Evolutionary conservation across 2,329 filamentous ascomycete species (phyloP).

Genomic region (Nigrospora oryzae): DNA sequence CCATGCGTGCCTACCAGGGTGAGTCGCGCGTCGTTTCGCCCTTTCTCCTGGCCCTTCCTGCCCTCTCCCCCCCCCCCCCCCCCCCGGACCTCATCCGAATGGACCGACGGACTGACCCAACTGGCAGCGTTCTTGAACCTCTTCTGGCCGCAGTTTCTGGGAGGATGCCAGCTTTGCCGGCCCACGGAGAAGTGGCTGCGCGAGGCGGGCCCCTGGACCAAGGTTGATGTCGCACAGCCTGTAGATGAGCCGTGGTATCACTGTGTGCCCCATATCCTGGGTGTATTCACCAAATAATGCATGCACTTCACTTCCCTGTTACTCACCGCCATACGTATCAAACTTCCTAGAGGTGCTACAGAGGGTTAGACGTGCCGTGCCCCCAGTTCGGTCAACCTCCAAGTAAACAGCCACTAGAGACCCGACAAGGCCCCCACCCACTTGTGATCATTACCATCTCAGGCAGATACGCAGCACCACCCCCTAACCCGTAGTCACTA

Average conservation of each 20-base stretch:
- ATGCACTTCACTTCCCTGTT: too few relatives aligned
- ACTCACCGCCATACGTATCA: too few relatives aligned
- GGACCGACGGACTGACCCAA: not conserved
- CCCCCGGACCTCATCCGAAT: not conserved
- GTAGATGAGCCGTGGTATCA: constrained; percentile 31
- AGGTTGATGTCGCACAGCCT: constrained; percentile 36
- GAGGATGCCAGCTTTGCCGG: constrained; percentile 42
- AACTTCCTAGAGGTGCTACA: too few relatives aligned
- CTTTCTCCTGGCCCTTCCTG: not conserved
- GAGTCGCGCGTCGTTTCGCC: constrained; percentile 16
- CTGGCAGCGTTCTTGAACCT: constrained; percentile 37
- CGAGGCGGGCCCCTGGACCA: constrained; percentile 40
- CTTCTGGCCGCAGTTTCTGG: constrained; percentile 42
- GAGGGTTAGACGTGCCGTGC: too few relatives aligned
- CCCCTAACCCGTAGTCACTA: too few relatives aligned
- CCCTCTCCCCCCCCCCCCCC: not conserved
- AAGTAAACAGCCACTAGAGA: too few relatives aligned
- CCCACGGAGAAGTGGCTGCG: constrained; percentile 37
- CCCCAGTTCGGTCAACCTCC: too few relatives aligned
- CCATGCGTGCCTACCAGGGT: constrained; percentile 42
- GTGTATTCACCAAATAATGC: constrained; percentile 40
- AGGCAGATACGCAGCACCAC: too few relatives aligned
- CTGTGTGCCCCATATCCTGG: constrained; percentile 39
- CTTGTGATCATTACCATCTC: too few relatives aligned
- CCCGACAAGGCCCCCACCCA: too few relatives aligned